These are phyloP conservation scores for Leccinum obscurum DNA, from an alignment of 768 basidiomycete genomes.

Conservation along the genomic window DNA sequence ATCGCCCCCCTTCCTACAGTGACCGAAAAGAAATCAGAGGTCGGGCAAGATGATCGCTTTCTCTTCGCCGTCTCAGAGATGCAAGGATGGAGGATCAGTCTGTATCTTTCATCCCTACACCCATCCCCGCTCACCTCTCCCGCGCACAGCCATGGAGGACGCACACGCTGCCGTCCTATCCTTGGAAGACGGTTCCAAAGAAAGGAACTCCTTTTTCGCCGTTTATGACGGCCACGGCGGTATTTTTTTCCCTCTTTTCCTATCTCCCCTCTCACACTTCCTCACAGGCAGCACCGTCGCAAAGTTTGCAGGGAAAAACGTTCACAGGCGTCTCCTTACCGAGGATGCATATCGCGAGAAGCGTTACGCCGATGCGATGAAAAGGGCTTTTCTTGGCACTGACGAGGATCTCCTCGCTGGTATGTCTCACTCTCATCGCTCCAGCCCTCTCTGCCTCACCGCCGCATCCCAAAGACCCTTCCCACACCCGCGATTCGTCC, in stretches of 20 bases:
- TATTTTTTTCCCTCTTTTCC: constrained; percentile 28
- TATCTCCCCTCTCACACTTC: constrained; percentile 1
- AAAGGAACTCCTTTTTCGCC: constrained; percentile 82
- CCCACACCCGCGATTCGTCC: constrained; percentile 87
- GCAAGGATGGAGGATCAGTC: constrained; percentile 99
- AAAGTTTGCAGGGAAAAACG: constrained; percentile 79
- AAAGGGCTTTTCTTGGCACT: constrained; percentile 87
- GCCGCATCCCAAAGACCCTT: constrained; percentile 57
- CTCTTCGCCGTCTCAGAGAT: constrained; percentile 87
- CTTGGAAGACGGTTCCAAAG: constrained; percentile 51
- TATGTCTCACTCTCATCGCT: constrained; percentile 36
- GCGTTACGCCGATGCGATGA: constrained; percentile 76
- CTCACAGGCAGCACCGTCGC: constrained; percentile 77
- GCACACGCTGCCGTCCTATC: constrained; percentile 78
- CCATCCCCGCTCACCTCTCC: background rate
- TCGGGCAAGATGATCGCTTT: constrained; percentile 69
- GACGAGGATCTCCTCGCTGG: constrained; percentile 92
- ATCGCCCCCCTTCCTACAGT: constrained; percentile 43
- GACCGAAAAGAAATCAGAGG: constrained; percentile 77
- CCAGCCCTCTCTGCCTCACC: constrained; percentile 5
- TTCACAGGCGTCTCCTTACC: constrained; percentile 73
- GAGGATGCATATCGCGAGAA: constrained; percentile 72
- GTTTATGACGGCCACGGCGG: constrained; percentile 99
- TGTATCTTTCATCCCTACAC: constrained; percentile 37
- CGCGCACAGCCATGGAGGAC: constrained; percentile 89